These are phyloP conservation scores for Leccinum pellstonianum DNA, from an alignment of 768 basidiomycete species.

Conservation along the genomic window DNA sequence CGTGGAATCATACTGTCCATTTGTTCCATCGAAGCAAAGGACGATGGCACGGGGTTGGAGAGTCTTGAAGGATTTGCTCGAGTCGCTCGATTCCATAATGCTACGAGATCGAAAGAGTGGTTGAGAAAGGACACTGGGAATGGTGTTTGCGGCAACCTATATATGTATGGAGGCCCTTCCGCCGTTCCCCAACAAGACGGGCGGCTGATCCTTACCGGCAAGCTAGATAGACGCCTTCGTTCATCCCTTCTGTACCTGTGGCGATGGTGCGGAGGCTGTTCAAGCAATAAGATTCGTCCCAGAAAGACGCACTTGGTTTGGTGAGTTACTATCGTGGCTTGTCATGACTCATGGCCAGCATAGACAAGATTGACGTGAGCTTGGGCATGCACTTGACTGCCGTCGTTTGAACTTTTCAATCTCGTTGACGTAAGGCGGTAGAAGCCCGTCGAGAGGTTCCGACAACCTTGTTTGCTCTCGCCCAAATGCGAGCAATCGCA, in stretches of 20 bases:
- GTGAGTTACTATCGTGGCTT: background rate
- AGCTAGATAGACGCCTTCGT: background rate
- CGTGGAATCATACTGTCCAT: slow-evolving; percentile 46
- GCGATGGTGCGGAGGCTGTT: background rate
- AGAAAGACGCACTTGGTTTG: background rate
- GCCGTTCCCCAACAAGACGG: background rate
- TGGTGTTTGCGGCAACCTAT: background rate
- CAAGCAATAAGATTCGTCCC: background rate
- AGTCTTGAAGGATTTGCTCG: background rate
- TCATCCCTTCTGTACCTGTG: background rate
- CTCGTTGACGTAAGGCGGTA: too few relatives aligned
- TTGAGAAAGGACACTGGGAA: background rate
- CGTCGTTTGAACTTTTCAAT: background rate
- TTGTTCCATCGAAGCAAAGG: slow-evolving; percentile 72
- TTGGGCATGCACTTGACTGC: background rate
- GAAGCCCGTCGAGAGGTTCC: too few relatives aligned
- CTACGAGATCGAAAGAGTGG: background rate
- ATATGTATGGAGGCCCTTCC: background rate
- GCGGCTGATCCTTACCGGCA: background rate
- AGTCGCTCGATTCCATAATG: slow-evolving; percentile 17
- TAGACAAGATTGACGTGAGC: background rate
- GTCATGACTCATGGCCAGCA: background rate
- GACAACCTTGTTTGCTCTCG: too few relatives aligned
- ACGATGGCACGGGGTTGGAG: slow-evolving; percentile 46
- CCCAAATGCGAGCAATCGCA: too few relatives aligned